Conservation (phyloP, 805 yeast genomes). For the Lipomyces starkeyi region DNA sequence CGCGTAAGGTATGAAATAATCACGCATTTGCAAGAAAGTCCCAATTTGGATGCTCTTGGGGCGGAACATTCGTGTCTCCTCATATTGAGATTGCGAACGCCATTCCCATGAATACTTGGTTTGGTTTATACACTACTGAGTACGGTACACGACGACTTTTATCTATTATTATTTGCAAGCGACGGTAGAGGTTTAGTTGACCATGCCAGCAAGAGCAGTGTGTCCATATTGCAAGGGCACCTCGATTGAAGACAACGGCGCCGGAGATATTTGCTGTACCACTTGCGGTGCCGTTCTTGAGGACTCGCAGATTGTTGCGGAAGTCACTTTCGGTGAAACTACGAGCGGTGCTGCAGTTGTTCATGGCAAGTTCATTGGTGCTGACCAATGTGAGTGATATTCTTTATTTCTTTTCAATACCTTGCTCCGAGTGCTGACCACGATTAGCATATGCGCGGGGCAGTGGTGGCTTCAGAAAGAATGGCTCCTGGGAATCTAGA, state of each 20-base stretch:
- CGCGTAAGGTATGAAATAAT: background rate
- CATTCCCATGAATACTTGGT: background rate
- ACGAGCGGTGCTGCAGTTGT: slow-evolving; percentile 94
- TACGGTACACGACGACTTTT: background rate
- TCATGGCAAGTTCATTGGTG: slow-evolving; percentile 90
- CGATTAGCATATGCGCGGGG: slow-evolving; percentile 32
- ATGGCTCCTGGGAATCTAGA: slow-evolving; percentile 65
- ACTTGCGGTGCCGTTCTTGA: slow-evolving; percentile 87
- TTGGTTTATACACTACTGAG: background rate
- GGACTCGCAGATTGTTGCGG: slow-evolving; percentile 94
- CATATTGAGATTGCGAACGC: background rate
- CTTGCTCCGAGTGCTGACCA: background rate
- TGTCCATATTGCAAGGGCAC: slow-evolving; percentile 33
- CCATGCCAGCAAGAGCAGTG: slow-evolving; percentile 24
- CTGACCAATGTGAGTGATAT: slow-evolving; percentile 63
- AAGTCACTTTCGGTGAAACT: slow-evolving; percentile 91
- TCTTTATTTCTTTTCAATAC: background rate
- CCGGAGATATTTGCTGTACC: slow-evolving; percentile 72
- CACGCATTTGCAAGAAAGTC: background rate
- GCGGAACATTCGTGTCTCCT: background rate
- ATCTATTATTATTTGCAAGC: background rate
- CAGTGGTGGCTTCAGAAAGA: slow-evolving; percentile 55
- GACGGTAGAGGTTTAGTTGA: background rate
- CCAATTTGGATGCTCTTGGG: background rate
- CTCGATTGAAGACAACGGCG: slow-evolving; percentile 32